Base-by-base conservation (phyloP, 2,329 filamentous ascomycete species). In the Oidium heveae region DNA sequence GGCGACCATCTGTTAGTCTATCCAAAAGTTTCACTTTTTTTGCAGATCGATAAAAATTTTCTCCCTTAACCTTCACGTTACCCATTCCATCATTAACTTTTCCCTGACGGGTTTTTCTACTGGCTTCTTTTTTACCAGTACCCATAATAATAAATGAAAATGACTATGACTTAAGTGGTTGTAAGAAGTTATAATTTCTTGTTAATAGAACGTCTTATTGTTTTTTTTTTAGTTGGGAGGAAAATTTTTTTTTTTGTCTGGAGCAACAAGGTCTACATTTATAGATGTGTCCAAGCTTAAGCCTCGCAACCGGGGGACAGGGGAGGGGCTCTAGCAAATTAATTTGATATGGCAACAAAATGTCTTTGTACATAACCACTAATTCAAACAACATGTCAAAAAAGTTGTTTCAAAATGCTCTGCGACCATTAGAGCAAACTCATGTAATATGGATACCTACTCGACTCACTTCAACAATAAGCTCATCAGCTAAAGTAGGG, bases 11-110 rank as follows among this genome's bases (percentile, higher is more conserved):
- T 67, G 91, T 95, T 68, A 84, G 82, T 74, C 93, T 89, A 67
- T 89, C 93, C 66, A 96, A 70, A 58, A 76, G 76, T 72, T 89
- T 93, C 61, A 94, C 76, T 70, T 86, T 87, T 72, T 95, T 95
- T 63, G 84, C 86, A 73, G 71, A 68, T 75, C 85, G 80, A 73
- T 96, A 96, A 72, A 96, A 98, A 73, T 96, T 96, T 74, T 96
- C 89, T 70, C 91, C 91, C 72, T 98, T 98, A 63, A 80, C 74
- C 64, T 82, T 86, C 65, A 96, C 85, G 71, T 96, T 96, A 63
- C 71, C 80, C 78, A 94, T 86, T 67, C 86, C 86, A 78, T 91
- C 83, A 61, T 77, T 77, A 52, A 76, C 77, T 71, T 88, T 89
- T 62, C 86, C 86, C 75, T 95, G 80, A 68, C 87, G 84, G 72